Evolutionary conservation across 345 rosid genomes (phyloP).

Genomic region (Rhodomyrtus tomentosa): DNA sequence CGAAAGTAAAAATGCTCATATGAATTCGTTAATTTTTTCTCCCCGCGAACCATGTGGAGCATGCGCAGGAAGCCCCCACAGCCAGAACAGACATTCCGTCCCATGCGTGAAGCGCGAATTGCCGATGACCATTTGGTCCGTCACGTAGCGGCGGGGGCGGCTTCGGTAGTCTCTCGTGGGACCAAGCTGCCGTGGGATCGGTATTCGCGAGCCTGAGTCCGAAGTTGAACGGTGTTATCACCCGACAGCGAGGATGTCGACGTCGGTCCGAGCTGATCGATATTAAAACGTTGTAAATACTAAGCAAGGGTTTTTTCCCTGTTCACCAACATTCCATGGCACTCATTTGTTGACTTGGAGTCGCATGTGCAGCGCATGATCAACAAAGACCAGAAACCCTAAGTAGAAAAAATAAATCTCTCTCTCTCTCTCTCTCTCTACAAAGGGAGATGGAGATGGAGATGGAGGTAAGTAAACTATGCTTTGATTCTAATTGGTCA

Average conservation of each 20-base stretch:
- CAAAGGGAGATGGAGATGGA: neutral
- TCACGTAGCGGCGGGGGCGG: neutral
- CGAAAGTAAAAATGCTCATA: neutral
- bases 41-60: no score
- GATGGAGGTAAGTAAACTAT: conserved; percentile 1
- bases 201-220: neutral
- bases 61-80: neutral
- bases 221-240: neutral
- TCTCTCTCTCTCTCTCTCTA: neutral
- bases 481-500: conserved; percentile 12
- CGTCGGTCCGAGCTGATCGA: neutral
- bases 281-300: neutral
- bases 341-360: neutral
- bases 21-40: no score
- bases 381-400: neutral
- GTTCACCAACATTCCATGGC: neutral
- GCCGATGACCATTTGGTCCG: neutral
- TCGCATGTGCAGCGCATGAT: neutral
- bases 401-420: neutral
- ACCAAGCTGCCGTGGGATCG: neutral
- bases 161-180: neutral
- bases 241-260: neutral
- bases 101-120: neutral
- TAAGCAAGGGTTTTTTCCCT: neutral
- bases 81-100: neutral